These are phyloP conservation scores for Rhizoclosmatium globosum DNA, from an alignment of 192 early-diverging fungal species.

Conservation along the genomic window DNA sequence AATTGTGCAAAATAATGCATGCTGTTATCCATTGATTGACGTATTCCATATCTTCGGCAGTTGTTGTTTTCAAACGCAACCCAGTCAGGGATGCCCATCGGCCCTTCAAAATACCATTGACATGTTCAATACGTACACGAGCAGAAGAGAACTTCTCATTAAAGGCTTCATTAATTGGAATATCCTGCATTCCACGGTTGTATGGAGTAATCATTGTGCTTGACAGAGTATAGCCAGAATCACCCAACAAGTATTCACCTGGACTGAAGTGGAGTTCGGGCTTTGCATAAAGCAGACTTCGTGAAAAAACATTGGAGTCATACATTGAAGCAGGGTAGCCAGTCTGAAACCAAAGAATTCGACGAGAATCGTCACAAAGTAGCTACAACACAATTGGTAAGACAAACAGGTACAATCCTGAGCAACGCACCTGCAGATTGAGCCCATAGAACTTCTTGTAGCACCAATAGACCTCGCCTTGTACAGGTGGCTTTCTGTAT, in stretches of 20 bases:
- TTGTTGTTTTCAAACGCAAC: background rate
- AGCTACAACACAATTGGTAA: constrained; percentile 9
- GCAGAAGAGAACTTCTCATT: constrained; percentile 11
- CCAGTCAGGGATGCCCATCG: constrained; percentile 3
- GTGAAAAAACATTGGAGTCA: constrained; percentile 23
- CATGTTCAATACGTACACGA: constrained; percentile 17
- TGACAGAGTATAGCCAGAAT: constrained; percentile 2
- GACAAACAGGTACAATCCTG: background rate
- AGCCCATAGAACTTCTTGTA: constrained; percentile 25
- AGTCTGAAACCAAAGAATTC: constrained; percentile 14
- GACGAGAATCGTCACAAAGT: background rate
- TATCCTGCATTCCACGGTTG: background rate
- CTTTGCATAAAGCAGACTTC: no score
- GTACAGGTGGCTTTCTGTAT: background rate
- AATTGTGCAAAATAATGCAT: constrained; percentile 25
- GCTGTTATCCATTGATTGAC: background rate
- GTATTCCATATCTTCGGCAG: background rate
- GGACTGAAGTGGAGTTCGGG: no score
- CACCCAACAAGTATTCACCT: constrained; percentile 13
- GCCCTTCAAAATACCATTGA: constrained; percentile 29
- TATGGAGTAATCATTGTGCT: background rate
- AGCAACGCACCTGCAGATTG: constrained; percentile 3
- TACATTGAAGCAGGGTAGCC: constrained; percentile 25
- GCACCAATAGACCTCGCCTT: constrained; percentile 29
- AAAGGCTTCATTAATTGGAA: constrained; percentile 9